phyloP scores from a whole-genome alignment of 257 asterid species.

The Voacanga thouarsii region DNA sequence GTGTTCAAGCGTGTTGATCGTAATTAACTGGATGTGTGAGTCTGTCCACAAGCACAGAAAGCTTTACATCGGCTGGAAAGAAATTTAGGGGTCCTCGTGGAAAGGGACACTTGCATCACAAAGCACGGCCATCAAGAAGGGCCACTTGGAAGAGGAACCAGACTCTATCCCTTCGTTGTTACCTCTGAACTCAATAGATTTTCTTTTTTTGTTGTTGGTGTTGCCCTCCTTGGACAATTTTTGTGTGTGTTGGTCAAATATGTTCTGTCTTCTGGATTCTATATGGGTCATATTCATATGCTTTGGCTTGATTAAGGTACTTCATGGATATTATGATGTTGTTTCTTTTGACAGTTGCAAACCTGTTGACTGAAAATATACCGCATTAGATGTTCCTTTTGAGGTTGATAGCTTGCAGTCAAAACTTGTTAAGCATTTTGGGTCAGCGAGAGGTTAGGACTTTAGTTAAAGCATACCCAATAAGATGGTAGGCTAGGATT shows the following conservation, averaged over 20 bases:
- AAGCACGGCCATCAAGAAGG: constrained; percentile 29
- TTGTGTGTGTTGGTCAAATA: neutral
- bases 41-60: constrained; percentile 31
- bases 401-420: too few relatives aligned
- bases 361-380: neutral
- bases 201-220: neutral
- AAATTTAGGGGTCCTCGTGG: constrained; percentile 28
- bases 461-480: too few relatives aligned
- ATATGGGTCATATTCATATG: neutral
- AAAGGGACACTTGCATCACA: constrained; percentile 24
- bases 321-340: neutral
- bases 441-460: too few relatives aligned
- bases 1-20: too few relatives aligned
- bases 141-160: constrained; percentile 35
- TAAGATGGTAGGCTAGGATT: too few relatives aligned
- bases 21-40: constrained; percentile 20
- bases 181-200: constrained; percentile 10
- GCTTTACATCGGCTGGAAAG: constrained; percentile 27
- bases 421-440: too few relatives aligned
- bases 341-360: neutral
- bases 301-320: neutral
- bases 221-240: neutral
- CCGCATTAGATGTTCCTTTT: neutral
- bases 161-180: constrained; percentile 26
- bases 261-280: neutral